Evolutionary conservation across 1,284 basidiomycete genomes (phyloP).

Genomic region (Cryptococcus sp.): DNA sequence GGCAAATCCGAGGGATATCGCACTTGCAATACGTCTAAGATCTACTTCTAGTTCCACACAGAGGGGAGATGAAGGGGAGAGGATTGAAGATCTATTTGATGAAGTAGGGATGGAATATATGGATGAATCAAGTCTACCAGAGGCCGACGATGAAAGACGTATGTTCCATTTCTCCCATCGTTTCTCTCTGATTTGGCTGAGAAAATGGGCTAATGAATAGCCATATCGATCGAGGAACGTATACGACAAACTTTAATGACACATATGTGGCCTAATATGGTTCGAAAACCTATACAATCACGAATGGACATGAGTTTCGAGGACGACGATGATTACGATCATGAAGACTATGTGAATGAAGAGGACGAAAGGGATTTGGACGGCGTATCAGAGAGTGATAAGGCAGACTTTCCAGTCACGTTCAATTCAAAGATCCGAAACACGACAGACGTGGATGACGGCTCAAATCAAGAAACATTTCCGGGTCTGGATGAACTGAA

Average conservation of each 20-base stretch:
- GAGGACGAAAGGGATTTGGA: background rate
- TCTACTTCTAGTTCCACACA: background rate
- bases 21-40: constrained; percentile 25
- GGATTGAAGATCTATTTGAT: constrained; percentile 28
- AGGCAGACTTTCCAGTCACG: background rate
- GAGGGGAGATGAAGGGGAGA: background rate
- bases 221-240: constrained; percentile 29
- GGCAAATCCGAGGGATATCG: constrained; percentile 34
- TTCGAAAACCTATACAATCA: constrained; percentile 5
- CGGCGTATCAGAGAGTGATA: background rate
- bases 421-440: background rate
- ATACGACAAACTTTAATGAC: constrained; percentile 42
- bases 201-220: background rate
- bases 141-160: constrained; percentile 44
- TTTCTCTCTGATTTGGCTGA: too few relatives aligned
- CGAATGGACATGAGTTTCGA: background rate
- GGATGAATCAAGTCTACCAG: constrained; percentile 27
- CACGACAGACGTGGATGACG: background rate
- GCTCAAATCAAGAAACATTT: constrained; percentile 3
- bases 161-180: constrained; percentile 13
- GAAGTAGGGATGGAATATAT: constrained; percentile 42
- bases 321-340: background rate
- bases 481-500: constrained; percentile 18
- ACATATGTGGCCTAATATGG: constrained; percentile 44
- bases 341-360: background rate